These are phyloP conservation scores for Xylaria longipes DNA, from an alignment of 495 filamentous ascomycete genomes.

Conservation along the genomic window DNA sequence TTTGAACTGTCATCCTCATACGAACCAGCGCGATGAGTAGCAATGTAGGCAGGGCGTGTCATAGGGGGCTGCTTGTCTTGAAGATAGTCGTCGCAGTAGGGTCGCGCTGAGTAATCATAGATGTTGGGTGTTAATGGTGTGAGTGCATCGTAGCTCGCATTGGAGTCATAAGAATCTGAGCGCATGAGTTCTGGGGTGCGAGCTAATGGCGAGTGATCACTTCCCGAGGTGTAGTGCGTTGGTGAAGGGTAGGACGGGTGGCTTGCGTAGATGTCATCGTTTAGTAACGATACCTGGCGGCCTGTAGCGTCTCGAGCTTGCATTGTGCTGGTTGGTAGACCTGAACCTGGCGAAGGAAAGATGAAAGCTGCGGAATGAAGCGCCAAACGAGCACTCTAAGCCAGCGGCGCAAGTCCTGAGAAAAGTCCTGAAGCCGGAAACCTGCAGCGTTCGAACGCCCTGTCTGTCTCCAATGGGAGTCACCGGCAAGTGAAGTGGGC, in stretches of 20 bases:
- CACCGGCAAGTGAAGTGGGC: constrained; percentile 4
- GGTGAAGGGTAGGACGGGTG: constrained; percentile 39
- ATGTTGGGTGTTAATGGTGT: constrained; percentile 57
- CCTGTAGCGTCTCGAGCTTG: constrained; percentile 57
- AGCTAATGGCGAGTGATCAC: constrained; percentile 46
- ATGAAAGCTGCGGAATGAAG: constrained; percentile 14
- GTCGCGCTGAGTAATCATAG: constrained; percentile 44
- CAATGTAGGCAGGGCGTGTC: constrained; percentile 39
- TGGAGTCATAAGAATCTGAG: constrained; percentile 62
- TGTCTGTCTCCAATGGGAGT: constrained; percentile 16
- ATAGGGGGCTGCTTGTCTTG: constrained; percentile 34
- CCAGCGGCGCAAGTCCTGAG: background rate
- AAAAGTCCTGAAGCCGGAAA: background rate
- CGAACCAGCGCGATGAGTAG: constrained; percentile 43
- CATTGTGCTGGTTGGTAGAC: constrained; percentile 44
- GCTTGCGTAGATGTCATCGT: constrained; percentile 51
- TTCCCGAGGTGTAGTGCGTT: constrained; percentile 34
- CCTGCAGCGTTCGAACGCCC: constrained; percentile 7
- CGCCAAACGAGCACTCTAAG: constrained; percentile 27
- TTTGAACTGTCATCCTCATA: constrained; percentile 51
- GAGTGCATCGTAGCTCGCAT: constrained; percentile 53
- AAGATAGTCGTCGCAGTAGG: constrained; percentile 48
- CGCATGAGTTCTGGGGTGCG: constrained; percentile 57
- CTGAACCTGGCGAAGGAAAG: background rate
- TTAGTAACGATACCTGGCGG: constrained; percentile 59